Base-by-base conservation (phyloP, 2,329 filamentous ascomycete genomes). In the Lecanicillium sp. region DNA sequence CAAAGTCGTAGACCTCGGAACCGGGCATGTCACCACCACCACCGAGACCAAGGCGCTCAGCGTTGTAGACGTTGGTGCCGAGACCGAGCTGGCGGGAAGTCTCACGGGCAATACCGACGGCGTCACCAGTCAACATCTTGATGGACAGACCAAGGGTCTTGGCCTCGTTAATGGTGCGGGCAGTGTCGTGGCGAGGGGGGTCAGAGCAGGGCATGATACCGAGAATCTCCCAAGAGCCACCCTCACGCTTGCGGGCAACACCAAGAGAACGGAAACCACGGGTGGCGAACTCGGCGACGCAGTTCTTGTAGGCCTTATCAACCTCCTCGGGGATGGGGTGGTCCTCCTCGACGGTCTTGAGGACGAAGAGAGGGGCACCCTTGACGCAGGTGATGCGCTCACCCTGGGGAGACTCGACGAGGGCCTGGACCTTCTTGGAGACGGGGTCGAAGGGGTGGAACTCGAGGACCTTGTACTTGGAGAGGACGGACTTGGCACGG, bases 101-200 rank as follows among this genome's bases (percentile, higher is more conserved):
- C 66, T 94, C 87, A 69, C 85, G 82, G 53, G 87, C 87, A 61
- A 94, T 94, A 64, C 87, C 88, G 59, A 94, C 87, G 50, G 88
- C 87, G 60, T 94, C 87, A 75, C 87, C 87, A 66, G 88, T 94
- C 68, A 94, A 77, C 87, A 94, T 94, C 76, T 94, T 94, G 68
- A 94, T 88, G 51, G 84, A 88, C 45, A 94, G 73, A 72, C 87
- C 87, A 43, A 94, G 79, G 47, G 71, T 75, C 74, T 92, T 90
- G 56, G 87, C 87, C 66, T 94, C 87, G 62, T 85, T 83, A 68
- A 94, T 85, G 45, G 88, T 94, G 62, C 86, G 85, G 54, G 81
- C 86, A 52, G 88, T 94, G 58, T 94, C 87, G 69, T 94, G 81
- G 57, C 88, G 85, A 51, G 87, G 87, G 53, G 88, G 88, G 62